These are phyloP conservation scores for Erigeron canadensis DNA, from an alignment of 129 eudicot genomes.

Conservation along the genomic window DNA sequence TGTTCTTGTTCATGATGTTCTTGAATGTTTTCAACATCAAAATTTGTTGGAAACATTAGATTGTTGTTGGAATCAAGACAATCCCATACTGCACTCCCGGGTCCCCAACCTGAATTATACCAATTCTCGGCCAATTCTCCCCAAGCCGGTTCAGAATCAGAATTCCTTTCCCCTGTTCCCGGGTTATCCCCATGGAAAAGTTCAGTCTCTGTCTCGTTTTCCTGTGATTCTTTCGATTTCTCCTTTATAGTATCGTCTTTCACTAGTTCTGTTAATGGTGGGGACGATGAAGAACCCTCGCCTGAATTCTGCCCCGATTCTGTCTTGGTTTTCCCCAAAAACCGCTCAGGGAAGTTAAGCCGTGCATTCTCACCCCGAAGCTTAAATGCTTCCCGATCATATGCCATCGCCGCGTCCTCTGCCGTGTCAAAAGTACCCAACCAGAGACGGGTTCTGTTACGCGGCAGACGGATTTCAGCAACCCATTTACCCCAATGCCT, in stretches of 20 bases:
- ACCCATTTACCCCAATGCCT: constrained; percentile 99
- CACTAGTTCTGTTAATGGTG: not conserved
- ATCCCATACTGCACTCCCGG: constrained; percentile 94
- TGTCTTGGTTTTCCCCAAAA: constrained; percentile 40
- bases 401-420: constrained; percentile 93
- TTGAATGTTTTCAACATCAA: constrained; percentile 36
- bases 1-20: constrained; percentile 29
- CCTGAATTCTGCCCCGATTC: constrained; percentile 21
- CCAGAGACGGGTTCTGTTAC: constrained; percentile 85
- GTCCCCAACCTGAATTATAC: constrained; percentile 88
- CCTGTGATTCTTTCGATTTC: constrained; percentile 27
- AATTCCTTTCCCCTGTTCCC: constrained; percentile 8
- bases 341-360: constrained; percentile 80
- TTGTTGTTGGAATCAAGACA: constrained; percentile 61
- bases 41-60: constrained; percentile 55
- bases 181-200: not conserved
- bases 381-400: constrained; percentile 84
- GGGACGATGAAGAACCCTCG: constrained; percentile 31
- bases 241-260: constrained; percentile 26
- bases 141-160: constrained; percentile 59
- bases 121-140: constrained; percentile 69
- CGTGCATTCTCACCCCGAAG: constrained; percentile 76
- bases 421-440: constrained; percentile 90
- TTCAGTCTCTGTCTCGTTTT: constrained; percentile 30
- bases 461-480: constrained; percentile 86